Evolutionary conservation across 768 basidiomycete genomes (phyloP).

Genomic region (Suillus americanus): DNA sequence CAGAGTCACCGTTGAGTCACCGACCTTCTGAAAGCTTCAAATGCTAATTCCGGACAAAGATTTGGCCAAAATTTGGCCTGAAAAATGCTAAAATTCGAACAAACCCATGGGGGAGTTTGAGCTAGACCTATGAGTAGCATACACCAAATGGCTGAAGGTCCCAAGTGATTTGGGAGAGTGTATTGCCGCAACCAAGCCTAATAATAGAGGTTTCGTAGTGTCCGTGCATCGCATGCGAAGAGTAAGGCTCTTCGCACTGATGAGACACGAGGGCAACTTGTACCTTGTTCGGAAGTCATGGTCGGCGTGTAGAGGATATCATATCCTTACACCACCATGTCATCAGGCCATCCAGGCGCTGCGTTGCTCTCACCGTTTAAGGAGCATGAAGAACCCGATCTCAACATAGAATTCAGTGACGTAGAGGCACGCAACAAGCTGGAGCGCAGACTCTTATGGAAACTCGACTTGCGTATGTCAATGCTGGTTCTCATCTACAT

Average conservation of each 20-base stretch:
- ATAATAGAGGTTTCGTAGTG: too few species aligned
- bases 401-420: constrained; percentile 48
- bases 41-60: not conserved
- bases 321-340: constrained; percentile 9
- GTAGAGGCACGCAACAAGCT: constrained; percentile 43
- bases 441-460: constrained; percentile 53
- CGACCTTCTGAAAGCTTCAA: not conserved
- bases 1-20: too few species aligned
- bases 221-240: too few species aligned
- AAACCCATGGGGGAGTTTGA: too few species aligned
- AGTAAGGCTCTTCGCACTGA: too few species aligned
- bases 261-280: too few species aligned
- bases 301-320: not conserved
- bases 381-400: constrained; percentile 10
- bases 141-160: too few species aligned
- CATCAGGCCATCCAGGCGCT: constrained; percentile 3
- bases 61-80: too few species aligned
- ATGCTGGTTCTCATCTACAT: constrained; percentile 45
- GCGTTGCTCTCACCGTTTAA: constrained; percentile 7
- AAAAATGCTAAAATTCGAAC: too few species aligned
- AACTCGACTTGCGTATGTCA: constrained; percentile 56
- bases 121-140: too few species aligned
- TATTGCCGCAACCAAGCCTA: too few species aligned
- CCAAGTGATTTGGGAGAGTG: too few species aligned
- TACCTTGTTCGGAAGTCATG: not conserved